Conservation (phyloP, 768 basidiomycete species). For the Auriscalpium vulgare region DNA sequence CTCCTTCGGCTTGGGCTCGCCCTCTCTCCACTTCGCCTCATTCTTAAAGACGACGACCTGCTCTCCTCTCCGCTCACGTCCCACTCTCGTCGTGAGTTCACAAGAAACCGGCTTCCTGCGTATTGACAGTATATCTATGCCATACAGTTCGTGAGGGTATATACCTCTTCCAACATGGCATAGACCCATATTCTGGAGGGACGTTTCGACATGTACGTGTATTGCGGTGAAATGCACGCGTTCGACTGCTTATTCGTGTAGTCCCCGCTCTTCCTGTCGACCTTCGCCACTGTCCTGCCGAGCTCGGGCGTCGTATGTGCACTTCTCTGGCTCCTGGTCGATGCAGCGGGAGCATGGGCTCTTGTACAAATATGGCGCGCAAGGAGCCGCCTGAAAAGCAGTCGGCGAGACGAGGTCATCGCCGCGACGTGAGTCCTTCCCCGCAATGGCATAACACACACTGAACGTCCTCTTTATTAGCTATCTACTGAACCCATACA, state of each 20-base stretch:
- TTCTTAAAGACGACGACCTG: slow-evolving; percentile 63
- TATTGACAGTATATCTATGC: slow-evolving; percentile 13
- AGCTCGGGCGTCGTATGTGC: slow-evolving; percentile 39
- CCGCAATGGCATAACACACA: too few relatives aligned
- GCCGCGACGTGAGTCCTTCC: slow-evolving; percentile 51
- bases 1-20: slow-evolving; percentile 45
- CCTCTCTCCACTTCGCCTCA: slow-evolving; percentile 38
- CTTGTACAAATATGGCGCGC: slow-evolving; percentile 61
- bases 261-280: slow-evolving; percentile 74
- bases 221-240: not conserved
- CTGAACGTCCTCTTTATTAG: slow-evolving; percentile 29
- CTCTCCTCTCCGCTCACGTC: slow-evolving; percentile 78
- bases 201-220: slow-evolving; percentile 73
- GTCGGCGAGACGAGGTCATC: slow-evolving; percentile 50
- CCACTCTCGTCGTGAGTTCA: slow-evolving; percentile 59
- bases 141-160: slow-evolving; percentile 80
- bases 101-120: not conserved
- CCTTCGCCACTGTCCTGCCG: slow-evolving; percentile 69
- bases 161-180: slow-evolving; percentile 66
- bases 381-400: slow-evolving; percentile 42
- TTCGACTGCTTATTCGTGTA: slow-evolving; percentile 22
- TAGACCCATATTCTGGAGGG: slow-evolving; percentile 85
- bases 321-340: slow-evolving; percentile 62
- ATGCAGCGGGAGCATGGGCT: slow-evolving; percentile 61
- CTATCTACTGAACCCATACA: slow-evolving; percentile 86